A percentile compares a stretch with the other conserved stretches of the same genome.
phyloP scores from a whole-genome alignment of 2,329 filamentous ascomycete genomes.

The Ceratocystis cubensis region DNA sequence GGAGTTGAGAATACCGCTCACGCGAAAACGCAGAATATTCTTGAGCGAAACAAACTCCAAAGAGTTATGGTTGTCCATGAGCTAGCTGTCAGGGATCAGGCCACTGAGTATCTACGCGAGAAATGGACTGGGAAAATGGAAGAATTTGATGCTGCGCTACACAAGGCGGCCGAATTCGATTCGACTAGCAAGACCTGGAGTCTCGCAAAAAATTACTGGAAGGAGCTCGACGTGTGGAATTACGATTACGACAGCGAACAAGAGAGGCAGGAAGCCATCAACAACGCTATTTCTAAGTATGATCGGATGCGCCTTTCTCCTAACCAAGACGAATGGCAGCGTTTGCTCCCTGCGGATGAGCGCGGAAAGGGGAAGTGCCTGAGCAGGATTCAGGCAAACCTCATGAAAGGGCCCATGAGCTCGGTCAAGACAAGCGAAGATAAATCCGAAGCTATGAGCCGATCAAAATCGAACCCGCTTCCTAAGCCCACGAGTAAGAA shows the following conservation, averaged over 20 bases:
- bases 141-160: slow-evolving; percentile 43
- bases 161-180: slow-evolving; percentile 46
- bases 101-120: slow-evolving; percentile 37
- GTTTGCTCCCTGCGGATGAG: slow-evolving; percentile 44
- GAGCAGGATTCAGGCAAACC: slow-evolving; percentile 47
- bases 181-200: slow-evolving; percentile 39
- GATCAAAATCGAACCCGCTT: slow-evolving; percentile 40
- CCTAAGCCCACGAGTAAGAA: slow-evolving; percentile 45
- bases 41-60: slow-evolving; percentile 43
- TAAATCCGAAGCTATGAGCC: slow-evolving; percentile 29
- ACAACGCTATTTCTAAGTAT: slow-evolving; percentile 48
- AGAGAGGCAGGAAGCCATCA: slow-evolving; percentile 46
- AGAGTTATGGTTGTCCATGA: slow-evolving; percentile 47
- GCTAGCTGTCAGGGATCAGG: slow-evolving; percentile 42
- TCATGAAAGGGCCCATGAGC: slow-evolving; percentile 39
- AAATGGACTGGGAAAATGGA: slow-evolving; percentile 40
- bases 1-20: slow-evolving; percentile 26
- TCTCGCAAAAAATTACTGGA: slow-evolving; percentile 45
- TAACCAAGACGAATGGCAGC: slow-evolving; percentile 49
- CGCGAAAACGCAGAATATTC: slow-evolving; percentile 38
- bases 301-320: slow-evolving; percentile 46
- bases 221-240: slow-evolving; percentile 51
- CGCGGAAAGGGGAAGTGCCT: slow-evolving; percentile 46
- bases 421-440: slow-evolving; percentile 30
- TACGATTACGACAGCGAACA: slow-evolving; percentile 44